These are phyloP conservation scores for Chimonanthus praecox DNA, from an alignment of 164 flowering plant genomes.

Conservation along the genomic window DNA sequence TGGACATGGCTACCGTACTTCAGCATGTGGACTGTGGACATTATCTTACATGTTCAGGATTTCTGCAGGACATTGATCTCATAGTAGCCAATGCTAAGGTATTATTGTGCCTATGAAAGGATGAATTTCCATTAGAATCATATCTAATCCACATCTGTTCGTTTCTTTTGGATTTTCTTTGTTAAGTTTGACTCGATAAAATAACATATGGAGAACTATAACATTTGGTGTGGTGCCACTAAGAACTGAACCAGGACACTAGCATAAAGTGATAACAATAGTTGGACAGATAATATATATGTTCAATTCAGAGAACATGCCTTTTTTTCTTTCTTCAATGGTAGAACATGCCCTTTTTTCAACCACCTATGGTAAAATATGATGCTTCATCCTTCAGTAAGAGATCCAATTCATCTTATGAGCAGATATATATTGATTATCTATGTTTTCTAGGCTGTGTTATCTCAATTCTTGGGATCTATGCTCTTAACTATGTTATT, in stretches of 20 bases:
- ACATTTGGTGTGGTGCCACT: background rate
- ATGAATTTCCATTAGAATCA: background rate
- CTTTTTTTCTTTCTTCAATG: background rate
- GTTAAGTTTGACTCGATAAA: background rate
- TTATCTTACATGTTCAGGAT: slow-evolving; percentile 69
- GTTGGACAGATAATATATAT: background rate
- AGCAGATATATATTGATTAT: background rate
- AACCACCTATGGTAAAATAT: background rate
- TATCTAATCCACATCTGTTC: background rate
- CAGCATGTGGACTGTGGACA: slow-evolving; percentile 93
- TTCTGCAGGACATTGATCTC: slow-evolving; percentile 82
- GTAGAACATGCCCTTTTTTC: background rate
- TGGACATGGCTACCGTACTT: slow-evolving; percentile 87
- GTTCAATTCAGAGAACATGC: background rate
- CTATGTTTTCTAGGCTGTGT: no score
- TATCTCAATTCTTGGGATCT: no score
- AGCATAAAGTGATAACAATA: background rate
- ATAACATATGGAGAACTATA: background rate
- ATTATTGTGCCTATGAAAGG: background rate
- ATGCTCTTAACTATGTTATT: background rate
- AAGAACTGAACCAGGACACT: background rate
- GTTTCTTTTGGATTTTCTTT: background rate
- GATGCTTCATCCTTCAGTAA: background rate
- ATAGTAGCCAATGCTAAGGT: slow-evolving; percentile 93
- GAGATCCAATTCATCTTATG: background rate